Conservation (phyloP, 805 yeast species). For the Gaillardinia entomophila region DNA sequence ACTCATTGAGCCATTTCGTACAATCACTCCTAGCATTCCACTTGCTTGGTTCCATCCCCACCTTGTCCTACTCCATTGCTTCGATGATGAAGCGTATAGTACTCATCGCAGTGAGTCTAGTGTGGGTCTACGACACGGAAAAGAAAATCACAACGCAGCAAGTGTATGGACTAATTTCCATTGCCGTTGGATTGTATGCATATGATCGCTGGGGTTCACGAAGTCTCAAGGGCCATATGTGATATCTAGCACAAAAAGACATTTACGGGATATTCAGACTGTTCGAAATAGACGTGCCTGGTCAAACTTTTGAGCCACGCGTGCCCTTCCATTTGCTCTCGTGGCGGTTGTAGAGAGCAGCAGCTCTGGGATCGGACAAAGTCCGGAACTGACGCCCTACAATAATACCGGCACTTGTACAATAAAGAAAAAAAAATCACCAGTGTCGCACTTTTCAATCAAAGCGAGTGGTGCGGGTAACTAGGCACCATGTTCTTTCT, state of each 20-base stretch:
- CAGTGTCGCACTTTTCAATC: no score
- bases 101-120: conserved; percentile 69
- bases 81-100: conserved; percentile 85
- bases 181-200: conserved; percentile 52
- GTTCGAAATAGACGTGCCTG: no score
- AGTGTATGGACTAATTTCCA: conserved; percentile 42
- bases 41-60: conserved; percentile 72
- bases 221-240: conserved; percentile 10
- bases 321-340: conserved; percentile 35
- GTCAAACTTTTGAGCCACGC: background rate
- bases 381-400: conserved; percentile 37
- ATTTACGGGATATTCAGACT: no score
- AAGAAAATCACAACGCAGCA: conserved; percentile 40
- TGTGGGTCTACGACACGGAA: conserved; percentile 23
- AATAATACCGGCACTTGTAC: conserved; percentile 46
- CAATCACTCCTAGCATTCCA: conserved; percentile 82
- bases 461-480: no score
- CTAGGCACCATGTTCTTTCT: no score
- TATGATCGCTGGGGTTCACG: conserved; percentile 60
- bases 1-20: conserved; percentile 71
- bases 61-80: conserved; percentile 83
- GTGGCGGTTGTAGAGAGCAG: conserved; percentile 48
- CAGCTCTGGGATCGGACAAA: conserved; percentile 25
- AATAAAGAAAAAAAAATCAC: conserved; percentile 26
- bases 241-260: no score